Evolutionary conservation across 192 early-diverging fungal species (phyloP), one percentile per base, ranked within the genome.

Genomic region (Obelidium mucronatum): DNA sequence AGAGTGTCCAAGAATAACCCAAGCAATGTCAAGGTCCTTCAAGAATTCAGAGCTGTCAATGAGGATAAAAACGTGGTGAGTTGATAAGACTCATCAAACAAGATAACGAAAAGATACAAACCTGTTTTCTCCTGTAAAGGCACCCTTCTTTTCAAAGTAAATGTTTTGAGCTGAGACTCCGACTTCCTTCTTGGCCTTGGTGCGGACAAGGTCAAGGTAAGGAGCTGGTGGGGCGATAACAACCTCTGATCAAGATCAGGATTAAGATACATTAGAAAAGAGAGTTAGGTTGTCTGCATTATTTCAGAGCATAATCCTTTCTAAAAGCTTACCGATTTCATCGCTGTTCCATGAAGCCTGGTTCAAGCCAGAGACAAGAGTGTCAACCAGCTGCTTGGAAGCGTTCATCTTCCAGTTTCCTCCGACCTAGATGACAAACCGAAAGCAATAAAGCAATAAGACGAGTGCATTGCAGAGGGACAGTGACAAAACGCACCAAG

Each of bases 1-100:
- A 75, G 96, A 98, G 91, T 99, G 98, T 67, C 98, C 98, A 76
- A 98, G 85, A 77, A 99, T 96, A 66, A 92, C 93, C 98, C 98
- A 99, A 68, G 92, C 88, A 78, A 98, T 93, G 72, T 88, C 89
- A 33, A 99, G 84, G 78, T 99, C 98, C 88, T 95, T 96, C 80
- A 99, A 90, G 89, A 95, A 92, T 82, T 96, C 96, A 73, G 93
- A 88, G 81, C 92, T 91, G 34, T 11, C 8, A 63, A 17, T 26
- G 2, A 35, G 8, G 22, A 3, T 22, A 56, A 40, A 66, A 40
- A 40, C 26, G 34, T 44, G 65, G 13, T 36, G 15, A 70, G 37
- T 24, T 88, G 80, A 63, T 88, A 88, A 39, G 91, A 87, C 78
- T 86, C 85, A 76, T 90, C 89, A 76, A 95, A 78, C 80, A 95